Conservation (phyloP, 768 basidiomycete genomes). For the Pholiota microspora region DNA sequence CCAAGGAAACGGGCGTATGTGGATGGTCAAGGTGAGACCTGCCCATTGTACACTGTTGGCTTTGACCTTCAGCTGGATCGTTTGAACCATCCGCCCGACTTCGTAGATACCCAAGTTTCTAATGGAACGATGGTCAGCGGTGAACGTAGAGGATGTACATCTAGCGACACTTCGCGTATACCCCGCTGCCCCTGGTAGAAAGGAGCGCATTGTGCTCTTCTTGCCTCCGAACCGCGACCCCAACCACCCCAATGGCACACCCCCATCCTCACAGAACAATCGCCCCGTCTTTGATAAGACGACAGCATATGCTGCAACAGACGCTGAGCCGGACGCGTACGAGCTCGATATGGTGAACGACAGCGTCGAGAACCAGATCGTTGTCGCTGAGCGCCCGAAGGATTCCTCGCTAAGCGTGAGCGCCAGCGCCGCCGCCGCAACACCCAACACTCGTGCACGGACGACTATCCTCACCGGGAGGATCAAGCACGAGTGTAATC, state of each 20-base stretch:
- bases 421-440: slow-evolving; percentile 35
- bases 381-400: slow-evolving; percentile 81
- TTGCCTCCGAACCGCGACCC: slow-evolving; percentile 59
- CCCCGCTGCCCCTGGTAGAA: slow-evolving; percentile 35
- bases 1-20: slow-evolving; percentile 71
- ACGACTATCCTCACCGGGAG: slow-evolving; percentile 78
- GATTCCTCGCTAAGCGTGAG: slow-evolving; percentile 41
- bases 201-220: slow-evolving; percentile 64
- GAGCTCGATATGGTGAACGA: slow-evolving; percentile 89
- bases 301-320: slow-evolving; percentile 29
- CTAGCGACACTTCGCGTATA: slow-evolving; percentile 88
- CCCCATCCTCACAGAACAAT: slow-evolving; percentile 24
- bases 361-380: slow-evolving; percentile 80
- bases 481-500: slow-evolving; percentile 78
- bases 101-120: slow-evolving; percentile 81
- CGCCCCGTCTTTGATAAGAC: slow-evolving; percentile 37
- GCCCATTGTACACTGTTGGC: too few relatives aligned
- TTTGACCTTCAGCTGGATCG: too few relatives aligned
- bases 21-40: slow-evolving; percentile 76
- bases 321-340: slow-evolving; percentile 65
- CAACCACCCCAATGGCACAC: slow-evolving; percentile 21
- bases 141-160: slow-evolving; percentile 72
- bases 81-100: slow-evolving; percentile 1
- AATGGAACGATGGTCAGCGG: slow-evolving; percentile 81
- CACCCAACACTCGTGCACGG: slow-evolving; percentile 58